phyloP scores from a whole-genome alignment of 129 eudicot genomes.

The Cynara cardunculus region DNA sequence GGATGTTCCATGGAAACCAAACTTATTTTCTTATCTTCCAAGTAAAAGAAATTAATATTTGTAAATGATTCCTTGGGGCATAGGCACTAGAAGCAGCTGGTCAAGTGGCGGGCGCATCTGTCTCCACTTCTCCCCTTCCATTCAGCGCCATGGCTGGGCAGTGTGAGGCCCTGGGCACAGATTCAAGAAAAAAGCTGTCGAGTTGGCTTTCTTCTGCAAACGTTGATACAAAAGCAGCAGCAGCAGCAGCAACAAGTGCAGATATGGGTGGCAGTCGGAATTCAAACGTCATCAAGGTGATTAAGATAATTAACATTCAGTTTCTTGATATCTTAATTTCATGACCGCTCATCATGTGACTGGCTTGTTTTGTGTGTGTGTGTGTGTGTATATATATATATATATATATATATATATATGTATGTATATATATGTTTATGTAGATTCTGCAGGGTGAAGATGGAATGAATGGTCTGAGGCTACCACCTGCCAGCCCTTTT shows the following conservation, averaged over 20 bases:
- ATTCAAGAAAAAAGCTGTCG: conserved; percentile 83
- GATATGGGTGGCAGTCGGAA: conserved; percentile 12
- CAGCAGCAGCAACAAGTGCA: conserved; percentile 14
- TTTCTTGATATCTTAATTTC: neutral
- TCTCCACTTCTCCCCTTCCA: conserved; percentile 92
- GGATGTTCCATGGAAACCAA: neutral
- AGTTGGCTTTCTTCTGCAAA: conserved; percentile 68
- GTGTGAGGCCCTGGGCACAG: conserved; percentile 87
- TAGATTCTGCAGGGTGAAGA: conserved; percentile 45
- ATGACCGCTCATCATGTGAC: neutral
- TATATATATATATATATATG: neutral
- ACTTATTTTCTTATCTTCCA: neutral
- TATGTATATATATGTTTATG: conserved; percentile 6
- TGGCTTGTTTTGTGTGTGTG: too few relatives aligned
- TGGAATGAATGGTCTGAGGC: conserved; percentile 46
- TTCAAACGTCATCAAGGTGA: conserved; percentile 45
- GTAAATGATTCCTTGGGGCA: neutral
- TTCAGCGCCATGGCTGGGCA: conserved; percentile 91
- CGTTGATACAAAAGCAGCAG: conserved; percentile 30
- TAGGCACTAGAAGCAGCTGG: conserved; percentile 99
- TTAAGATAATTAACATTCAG: neutral
- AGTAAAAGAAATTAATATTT: neutral
- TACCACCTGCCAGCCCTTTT: conserved; percentile 98
- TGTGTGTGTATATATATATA: too few relatives aligned
- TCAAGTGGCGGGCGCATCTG: conserved; percentile 92